Conservation (phyloP, 805 yeast genomes). For the Pichia gijzeniarum region DNA sequence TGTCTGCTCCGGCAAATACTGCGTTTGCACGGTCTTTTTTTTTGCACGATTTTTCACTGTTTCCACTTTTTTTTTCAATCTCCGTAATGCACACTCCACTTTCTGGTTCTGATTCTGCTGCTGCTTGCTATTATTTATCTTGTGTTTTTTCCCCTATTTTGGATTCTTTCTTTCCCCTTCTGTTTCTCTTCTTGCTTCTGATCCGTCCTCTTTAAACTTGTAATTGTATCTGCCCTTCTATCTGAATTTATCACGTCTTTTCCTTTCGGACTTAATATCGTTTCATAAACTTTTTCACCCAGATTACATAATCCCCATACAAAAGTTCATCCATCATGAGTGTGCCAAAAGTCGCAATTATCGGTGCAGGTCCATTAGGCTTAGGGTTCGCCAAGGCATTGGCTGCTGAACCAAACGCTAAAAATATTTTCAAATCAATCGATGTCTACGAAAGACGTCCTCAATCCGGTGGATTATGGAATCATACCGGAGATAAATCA, state of each 20-base stretch:
- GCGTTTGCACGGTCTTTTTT: too few species aligned
- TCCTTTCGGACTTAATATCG: not conserved
- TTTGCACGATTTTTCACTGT: too few species aligned
- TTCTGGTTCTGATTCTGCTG: too few species aligned
- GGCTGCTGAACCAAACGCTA: constrained; percentile 28
- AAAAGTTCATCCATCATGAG: not conserved
- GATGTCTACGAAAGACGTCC: constrained; percentile 30
- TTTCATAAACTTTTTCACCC: not conserved
- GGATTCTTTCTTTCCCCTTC: not conserved
- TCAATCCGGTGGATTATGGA: constrained; percentile 31
- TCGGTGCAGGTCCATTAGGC: constrained; percentile 33
- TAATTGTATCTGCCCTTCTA: too few species aligned
- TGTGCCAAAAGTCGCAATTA: constrained; percentile 23
- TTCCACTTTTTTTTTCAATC: not conserved
- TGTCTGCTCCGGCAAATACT: too few species aligned
- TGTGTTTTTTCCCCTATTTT: not conserved
- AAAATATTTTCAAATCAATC: constrained; percentile 15
- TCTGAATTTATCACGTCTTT: too few species aligned
- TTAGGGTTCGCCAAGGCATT: constrained; percentile 30
- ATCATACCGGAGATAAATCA: constrained; percentile 26
- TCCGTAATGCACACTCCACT: not conserved
- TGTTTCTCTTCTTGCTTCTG: not conserved
- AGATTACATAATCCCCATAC: not conserved
- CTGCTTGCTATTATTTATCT: too few species aligned
- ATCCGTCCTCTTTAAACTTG: not conserved